Conservation (phyloP, 73 alveolate genomes). For the Tetrahymena malaccensis region DNA sequence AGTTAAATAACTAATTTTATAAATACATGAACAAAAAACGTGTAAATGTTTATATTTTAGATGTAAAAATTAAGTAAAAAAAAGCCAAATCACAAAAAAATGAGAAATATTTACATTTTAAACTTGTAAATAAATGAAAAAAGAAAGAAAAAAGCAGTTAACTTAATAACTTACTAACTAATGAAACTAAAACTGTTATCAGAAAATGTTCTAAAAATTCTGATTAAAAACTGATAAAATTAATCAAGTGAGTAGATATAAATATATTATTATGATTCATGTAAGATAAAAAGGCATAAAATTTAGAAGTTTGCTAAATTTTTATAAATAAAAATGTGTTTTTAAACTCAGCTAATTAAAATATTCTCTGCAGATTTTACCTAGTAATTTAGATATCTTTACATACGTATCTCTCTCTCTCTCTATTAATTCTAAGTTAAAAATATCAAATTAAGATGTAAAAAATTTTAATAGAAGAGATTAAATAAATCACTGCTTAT, state of each 20-base stretch:
- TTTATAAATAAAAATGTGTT: neutral
- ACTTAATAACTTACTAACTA: no score
- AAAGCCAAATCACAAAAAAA: no score
- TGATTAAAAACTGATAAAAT: neutral
- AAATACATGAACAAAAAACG: no score
- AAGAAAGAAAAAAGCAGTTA: no score
- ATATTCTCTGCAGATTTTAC: neutral
- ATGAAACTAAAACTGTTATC: neutral
- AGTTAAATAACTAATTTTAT: no score
- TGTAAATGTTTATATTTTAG: no score
- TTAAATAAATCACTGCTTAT: neutral
- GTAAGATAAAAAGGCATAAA: neutral
- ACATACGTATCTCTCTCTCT: neutral
- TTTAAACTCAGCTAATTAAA: neutral
- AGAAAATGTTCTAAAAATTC: no score
- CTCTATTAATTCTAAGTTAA: neutral
- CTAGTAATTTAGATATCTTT: no score
- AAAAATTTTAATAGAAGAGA: neutral
- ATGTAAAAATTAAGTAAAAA: no score
- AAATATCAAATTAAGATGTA: neutral
- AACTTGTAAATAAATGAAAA: no score
- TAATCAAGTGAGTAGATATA: neutral
- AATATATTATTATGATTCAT: neutral
- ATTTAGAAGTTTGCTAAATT: neutral
- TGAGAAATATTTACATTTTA: no score